Percentiles rank a stretch among this genome's conserved stretches.
phyloP scores from a whole-genome alignment of 192 early-diverging fungal genomes.

The Podila minutissima region DNA sequence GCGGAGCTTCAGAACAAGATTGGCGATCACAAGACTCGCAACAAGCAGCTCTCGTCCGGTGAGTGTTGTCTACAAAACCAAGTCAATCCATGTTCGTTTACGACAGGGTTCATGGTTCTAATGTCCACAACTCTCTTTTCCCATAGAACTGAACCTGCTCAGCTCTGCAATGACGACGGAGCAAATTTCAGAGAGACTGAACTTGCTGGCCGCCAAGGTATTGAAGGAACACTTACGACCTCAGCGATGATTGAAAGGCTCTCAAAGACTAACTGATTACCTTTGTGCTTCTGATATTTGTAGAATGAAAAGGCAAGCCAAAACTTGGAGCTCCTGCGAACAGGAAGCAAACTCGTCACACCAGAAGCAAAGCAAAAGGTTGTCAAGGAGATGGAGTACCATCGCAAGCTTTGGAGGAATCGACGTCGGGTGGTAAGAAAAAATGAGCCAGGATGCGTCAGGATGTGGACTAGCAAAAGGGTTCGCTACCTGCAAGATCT shows the following conservation, averaged over 20 bases:
- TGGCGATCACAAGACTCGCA: slow-evolving; percentile 60
- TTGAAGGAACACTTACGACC: neutral
- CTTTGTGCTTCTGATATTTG: neutral
- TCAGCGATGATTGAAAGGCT: neutral
- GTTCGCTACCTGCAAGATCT: neutral
- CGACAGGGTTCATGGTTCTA: neutral
- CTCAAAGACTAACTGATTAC: neutral
- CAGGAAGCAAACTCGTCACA: slow-evolving; percentile 45
- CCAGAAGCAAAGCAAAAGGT: slow-evolving; percentile 49
- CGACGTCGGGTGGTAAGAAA: slow-evolving; percentile 50
- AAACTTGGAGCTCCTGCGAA: slow-evolving; percentile 32
- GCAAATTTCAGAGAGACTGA: slow-evolving; percentile 32
- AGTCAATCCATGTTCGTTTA: neutral
- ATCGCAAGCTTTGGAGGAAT: slow-evolving; percentile 53
- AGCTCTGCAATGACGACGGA: slow-evolving; percentile 54
- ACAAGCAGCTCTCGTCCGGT: slow-evolving; percentile 59
- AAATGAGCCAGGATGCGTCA: neutral
- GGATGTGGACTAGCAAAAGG: neutral
- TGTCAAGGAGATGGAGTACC: slow-evolving; percentile 39
- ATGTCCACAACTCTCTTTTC: neutral
- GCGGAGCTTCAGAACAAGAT: slow-evolving; percentile 62
- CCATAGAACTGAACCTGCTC: slow-evolving; percentile 46
- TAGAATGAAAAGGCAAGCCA: slow-evolving; percentile 56
- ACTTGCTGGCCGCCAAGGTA: slow-evolving; percentile 18
- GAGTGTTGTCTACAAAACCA: neutral